A percentile compares a stretch with the other conserved stretches of the same genome.
phyloP scores from a whole-genome alignment of 1,139 yeast genomes.

The Blastobotrys malaysiensis region DNA sequence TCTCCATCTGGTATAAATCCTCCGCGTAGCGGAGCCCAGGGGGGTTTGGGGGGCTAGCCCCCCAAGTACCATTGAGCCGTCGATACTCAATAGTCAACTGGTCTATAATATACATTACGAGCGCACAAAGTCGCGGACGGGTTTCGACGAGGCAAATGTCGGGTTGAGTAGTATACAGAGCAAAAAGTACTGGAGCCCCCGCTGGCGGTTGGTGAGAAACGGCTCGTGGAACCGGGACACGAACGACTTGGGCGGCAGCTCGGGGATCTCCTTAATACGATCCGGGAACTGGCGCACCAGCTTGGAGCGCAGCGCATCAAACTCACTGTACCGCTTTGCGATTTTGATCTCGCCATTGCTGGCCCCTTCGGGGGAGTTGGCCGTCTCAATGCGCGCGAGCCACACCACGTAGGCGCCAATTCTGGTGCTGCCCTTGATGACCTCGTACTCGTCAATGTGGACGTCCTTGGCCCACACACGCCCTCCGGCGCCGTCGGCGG shows the following conservation, averaged over 20 bases:
- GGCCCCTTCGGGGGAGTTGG: slow-evolving; percentile 26
- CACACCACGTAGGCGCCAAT: slow-evolving; percentile 40
- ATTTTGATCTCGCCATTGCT: slow-evolving; percentile 34
- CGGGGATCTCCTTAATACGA: slow-evolving; percentile 46
- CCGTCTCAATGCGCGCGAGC: slow-evolving; percentile 35
- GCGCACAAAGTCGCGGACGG: slow-evolving; percentile 48
- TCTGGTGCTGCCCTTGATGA: slow-evolving; percentile 34
- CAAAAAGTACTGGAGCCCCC: slow-evolving; percentile 70
- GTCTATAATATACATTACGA: neutral
- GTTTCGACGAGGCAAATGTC: slow-evolving; percentile 41
- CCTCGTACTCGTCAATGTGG: slow-evolving; percentile 37
- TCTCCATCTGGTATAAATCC: too few species aligned
- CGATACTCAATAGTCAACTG: neutral
- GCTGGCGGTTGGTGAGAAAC: slow-evolving; percentile 59
- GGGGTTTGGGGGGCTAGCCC: neutral
- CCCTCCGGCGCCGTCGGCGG: slow-evolving; percentile 9
- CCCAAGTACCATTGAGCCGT: neutral
- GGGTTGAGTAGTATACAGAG: slow-evolving; percentile 67
- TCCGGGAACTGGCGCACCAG: slow-evolving; percentile 41
- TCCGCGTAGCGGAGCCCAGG: too few species aligned
- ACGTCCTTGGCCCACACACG: slow-evolving; percentile 38
- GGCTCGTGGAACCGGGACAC: slow-evolving; percentile 45
- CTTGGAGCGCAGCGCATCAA: slow-evolving; percentile 44
- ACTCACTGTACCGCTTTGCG: slow-evolving; percentile 62
- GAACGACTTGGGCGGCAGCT: slow-evolving; percentile 61